Evolutionary conservation across 1,284 basidiomycete species (phyloP), one percentile per base, ranked within the genome.

Genomic region (Puccinia polysora): DNA sequence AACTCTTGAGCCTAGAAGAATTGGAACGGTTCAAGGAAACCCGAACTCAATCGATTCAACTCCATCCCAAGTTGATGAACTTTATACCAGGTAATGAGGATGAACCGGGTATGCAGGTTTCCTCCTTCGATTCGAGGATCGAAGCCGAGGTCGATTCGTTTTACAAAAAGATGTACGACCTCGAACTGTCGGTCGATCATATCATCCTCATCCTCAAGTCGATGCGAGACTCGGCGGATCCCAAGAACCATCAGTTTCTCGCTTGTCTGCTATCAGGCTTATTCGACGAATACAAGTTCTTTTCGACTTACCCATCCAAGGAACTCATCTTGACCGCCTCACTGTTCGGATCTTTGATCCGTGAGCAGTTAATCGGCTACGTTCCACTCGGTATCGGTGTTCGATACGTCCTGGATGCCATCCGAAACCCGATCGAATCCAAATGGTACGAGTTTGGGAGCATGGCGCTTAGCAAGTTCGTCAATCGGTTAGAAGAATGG

Each of bases 221-320:
- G 63, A 87, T 88, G 82, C 91, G 94, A 78, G 86, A 85, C 68
- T 96, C 94, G 28, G 84, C 85, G 34, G 90, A 89, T 77, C 80
- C 87, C 47, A 87, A 88, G 74, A 93, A 97, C 77, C 91, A 94
- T 79, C 91, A 98, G 82, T 87, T 97, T 73, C 97, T 97, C 79
- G 96, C 94, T 12, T 97, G 94, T 85, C 95, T 97, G 86, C 87
- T 98, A 64, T 94, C 97, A 82, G 97, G 97, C 82, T 86, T 99
- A 65, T 97, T 99, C 81, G 96, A 98, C 86, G 96, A 99, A 83
- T 97, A 97, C 86, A 93, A 94, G 79, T 98, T 97, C 84, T 97
- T 98, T 86, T 91, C 96, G 80, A 89, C 90, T 63, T 95, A 99
- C 78, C 96, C 96, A 18, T 85, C 89, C 38, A 89, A 92, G 74